Evolutionary conservation across 176 grass and related monocot genomes (phyloP), one percentile per base, ranked within the genome.

Genomic region (Carex kokanica): DNA sequence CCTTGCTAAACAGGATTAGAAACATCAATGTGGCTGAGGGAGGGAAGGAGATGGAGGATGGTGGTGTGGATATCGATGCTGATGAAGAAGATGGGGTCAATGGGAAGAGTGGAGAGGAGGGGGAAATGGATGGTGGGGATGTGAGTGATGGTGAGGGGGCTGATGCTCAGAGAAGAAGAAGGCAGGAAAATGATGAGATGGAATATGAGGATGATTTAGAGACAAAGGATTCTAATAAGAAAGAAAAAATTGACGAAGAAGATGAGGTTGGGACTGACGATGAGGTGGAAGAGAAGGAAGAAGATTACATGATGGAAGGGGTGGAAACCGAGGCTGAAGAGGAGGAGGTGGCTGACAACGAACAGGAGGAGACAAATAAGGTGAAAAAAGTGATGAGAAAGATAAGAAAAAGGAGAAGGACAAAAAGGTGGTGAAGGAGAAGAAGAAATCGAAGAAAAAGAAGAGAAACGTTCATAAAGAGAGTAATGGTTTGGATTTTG

Each of bases 131-230:
- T 27, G 84, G 83, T 81, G 90, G 88, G 23, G 77, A 90, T 49
- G 90, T 85, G 83, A 82, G 86, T 20, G 85, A 89, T n/a, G 94
- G 89, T 41, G 92, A 98, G 86, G 95, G 89, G 68, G 51, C 84
- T 47, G 89, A 91, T 93, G 87, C 81, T 78, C 84, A 91, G 84
- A 94, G 78, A 83, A 84, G 64, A 47, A 95, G 91, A 84, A 85
- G 3, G 1, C 91, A 87, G 88, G 86, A 78, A 79, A 93, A 55
- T 61, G 95, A 98, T 83, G 95, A 95, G 68, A 82, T 98, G 36
- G 95, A 98, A 53, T 98, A 98, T 86, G 92, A 95, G 18, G 92
- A 94, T 83, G 89, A 84, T 78, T 58, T 81, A 57, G 90, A 70
- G 83, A 84, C 80, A 0, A 74, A 86, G 79, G 88, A 71, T 49